Evolutionary conservation across 768 basidiomycete genomes (phyloP).

Genomic region (Phylloporus sp.): DNA sequence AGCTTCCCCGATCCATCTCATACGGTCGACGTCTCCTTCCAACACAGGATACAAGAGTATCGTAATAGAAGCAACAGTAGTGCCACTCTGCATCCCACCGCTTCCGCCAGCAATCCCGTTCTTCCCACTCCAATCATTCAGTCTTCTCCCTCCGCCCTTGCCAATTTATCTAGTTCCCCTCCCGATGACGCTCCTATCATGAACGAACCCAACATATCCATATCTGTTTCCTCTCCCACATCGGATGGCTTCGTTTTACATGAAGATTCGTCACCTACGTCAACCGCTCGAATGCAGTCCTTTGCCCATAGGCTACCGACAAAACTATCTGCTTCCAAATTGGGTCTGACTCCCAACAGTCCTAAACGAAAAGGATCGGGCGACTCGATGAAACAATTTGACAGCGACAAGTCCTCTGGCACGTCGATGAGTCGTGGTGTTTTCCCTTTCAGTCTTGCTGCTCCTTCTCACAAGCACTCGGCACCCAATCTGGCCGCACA

Average conservation of each 20-base stretch:
- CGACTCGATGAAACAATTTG: slow-evolving; percentile 28
- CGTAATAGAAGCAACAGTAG: slow-evolving; percentile 55
- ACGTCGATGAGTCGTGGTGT: slow-evolving; percentile 19
- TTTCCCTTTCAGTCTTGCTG: slow-evolving; percentile 28
- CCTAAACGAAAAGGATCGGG: slow-evolving; percentile 56
- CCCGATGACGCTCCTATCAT: slow-evolving; percentile 12
- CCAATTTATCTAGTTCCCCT: slow-evolving; percentile 19
- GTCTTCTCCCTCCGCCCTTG: slow-evolving; percentile 37
- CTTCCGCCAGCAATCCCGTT: slow-evolving; percentile 23
- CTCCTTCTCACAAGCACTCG: slow-evolving; percentile 28
- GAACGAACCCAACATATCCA: slow-evolving; percentile 38
- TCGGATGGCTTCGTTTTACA: slow-evolving; percentile 32
- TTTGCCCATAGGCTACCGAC: slow-evolving; percentile 70
- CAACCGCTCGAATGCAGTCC: slow-evolving; percentile 61
- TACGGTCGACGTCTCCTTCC: slow-evolving; percentile 46
- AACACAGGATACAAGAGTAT: slow-evolving; percentile 62
- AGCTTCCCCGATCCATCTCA: slow-evolving; percentile 39
- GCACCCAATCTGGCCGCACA: slow-evolving; percentile 12
- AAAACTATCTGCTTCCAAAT: slow-evolving; percentile 54
- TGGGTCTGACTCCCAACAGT: slow-evolving; percentile 40
- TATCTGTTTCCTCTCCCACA: slow-evolving; percentile 44
- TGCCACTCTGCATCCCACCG: slow-evolving; percentile 43
- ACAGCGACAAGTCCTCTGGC: slow-evolving; percentile 24
- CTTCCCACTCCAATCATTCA: slow-evolving; percentile 33
- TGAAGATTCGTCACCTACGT: slow-evolving; percentile 35